Base-by-base conservation (phyloP, 768 basidiomycete species). In the Gymnopilus junonius region DNA sequence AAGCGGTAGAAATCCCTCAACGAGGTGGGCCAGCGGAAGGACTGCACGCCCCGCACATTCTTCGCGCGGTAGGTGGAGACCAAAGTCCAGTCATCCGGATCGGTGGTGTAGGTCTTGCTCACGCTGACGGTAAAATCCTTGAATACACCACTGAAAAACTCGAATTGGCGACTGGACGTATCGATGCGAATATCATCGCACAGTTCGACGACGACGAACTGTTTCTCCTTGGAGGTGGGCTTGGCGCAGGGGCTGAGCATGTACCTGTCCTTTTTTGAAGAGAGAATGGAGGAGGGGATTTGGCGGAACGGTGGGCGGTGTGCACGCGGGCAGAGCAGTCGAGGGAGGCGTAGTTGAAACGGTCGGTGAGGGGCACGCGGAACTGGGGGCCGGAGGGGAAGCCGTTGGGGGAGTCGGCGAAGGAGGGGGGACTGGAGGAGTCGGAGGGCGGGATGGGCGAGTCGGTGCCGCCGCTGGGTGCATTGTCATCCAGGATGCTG, bases 101-200 rank as follows among this genome's bases (percentile, higher is more conserved):
- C 82, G 20, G 81, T 83, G 8, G 85, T 83, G 66, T 91, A 91
- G 8, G 89, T 93, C 67, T 96, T 97, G 1, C 94, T 88, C 11
- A 85, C 94, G 74, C 91, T 92, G 50, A 99, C 89, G 4, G 84
- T 84, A 65, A 99, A 91, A 59, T 97, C 94, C 76, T 92, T 92
- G 80, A 99, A 96, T 14, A 97, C 92, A 1, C 96, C 95, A 66
- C 92, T 94, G 77, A 98, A 99, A 79, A 98, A 99, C 79, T 99
- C 97, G 72, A 93, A 72, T 98, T 97, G 62, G 95, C 96, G 17
- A 99, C 73, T 98, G 95, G 46, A 99, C 89, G 95, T 97, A 73
- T 99, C 97, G 69, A 99, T 95, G 46, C 94, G 82, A 65, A 99
- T 95, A 74, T 99, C 97, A 67, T 99, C 97, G 78, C 97, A 99